Evolutionary conservation across 352 stramenopile genomes (phyloP), one percentile per base, ranked within the genome.

Genomic region (Globisporangium paddicum): DNA sequence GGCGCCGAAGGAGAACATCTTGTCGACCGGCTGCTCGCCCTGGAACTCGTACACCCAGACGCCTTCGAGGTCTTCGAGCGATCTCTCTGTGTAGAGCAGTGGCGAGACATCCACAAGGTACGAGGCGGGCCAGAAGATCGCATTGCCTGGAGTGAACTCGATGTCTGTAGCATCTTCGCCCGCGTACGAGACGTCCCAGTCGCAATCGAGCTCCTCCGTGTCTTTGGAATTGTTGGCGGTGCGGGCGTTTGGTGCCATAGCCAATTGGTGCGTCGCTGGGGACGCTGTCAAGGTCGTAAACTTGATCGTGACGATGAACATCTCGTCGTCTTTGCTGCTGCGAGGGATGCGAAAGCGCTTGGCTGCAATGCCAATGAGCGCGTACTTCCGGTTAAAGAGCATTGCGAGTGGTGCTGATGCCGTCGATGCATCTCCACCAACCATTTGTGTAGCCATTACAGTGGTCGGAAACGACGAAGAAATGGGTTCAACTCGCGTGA

Each of bases 11-110:
- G 76, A 72, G 40, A 69, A 92, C 6, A 60, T 47, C 32, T 68
- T 73, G 42, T 82, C 73, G 3, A 67, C 34, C 0, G 58, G 52
- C 13, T 72, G 64, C 14, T 75, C 66, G 14, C 69, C 79, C 34
- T 73, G 59, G 38, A 90, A 88, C 57, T 92, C 82, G 57, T 83
- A 89, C 18, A 89, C 23, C 35, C 61, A 77, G 14, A 68, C 67
- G 40, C 50, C 41, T 23, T 88, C 74, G 5, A 92, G 68, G 19
- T 86, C 69, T 0, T 44, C 21, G 9, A 86, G 60, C 11, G 68
- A 65, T 1, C 62, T 67, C 21, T 71, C 55, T 1, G 70, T 79
- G 65, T 90, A 90, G 26, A 71, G 53, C 25, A 70, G 42, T 2
- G 65, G 67, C 0, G 58, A 46, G 16, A 88, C 26, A n/a, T 84